These are phyloP conservation scores for Solanum pinnatisectum DNA, from an alignment of 257 asterid genomes.

Conservation along the genomic window DNA sequence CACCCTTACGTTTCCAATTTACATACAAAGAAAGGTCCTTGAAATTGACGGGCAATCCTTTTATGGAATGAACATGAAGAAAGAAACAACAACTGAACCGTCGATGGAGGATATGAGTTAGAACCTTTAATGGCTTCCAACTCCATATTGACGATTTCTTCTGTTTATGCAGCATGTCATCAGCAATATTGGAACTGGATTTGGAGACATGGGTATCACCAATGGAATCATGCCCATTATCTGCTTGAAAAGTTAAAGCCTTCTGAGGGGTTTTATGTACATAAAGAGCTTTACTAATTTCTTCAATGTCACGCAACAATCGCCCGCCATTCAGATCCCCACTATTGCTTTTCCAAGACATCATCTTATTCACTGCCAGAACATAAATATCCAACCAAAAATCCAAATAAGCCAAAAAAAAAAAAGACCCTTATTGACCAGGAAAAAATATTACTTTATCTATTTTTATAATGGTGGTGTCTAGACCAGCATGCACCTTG, in stretches of 20 bases:
- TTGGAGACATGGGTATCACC: constrained; percentile 12
- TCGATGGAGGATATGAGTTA: constrained; percentile 43
- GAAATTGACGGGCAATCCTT: constrained; percentile 59
- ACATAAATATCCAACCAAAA: constrained; percentile 1
- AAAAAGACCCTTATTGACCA: not conserved
- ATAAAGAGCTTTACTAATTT: constrained; percentile 76
- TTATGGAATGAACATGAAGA: constrained; percentile 65
- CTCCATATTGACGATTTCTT: constrained; percentile 71
- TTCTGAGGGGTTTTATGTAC: constrained; percentile 29
- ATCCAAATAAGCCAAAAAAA: not conserved
- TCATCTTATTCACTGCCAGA: constrained; percentile 7
- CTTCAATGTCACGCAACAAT: constrained; percentile 65
- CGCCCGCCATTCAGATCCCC: constrained; percentile 44
- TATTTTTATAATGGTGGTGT: not conserved
- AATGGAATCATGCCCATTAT: constrained; percentile 7
- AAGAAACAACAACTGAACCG: constrained; percentile 64
- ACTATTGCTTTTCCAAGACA: constrained; percentile 22
- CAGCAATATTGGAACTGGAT: constrained; percentile 16
- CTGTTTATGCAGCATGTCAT: constrained; percentile 29
- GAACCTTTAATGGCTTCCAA: constrained; percentile 75
- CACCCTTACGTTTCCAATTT: constrained; percentile 58
- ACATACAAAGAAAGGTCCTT: constrained; percentile 50
- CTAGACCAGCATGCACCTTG: not conserved
- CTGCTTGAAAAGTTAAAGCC: constrained; percentile 30
- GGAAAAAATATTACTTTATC: not conserved